phyloP scores from a whole-genome alignment of 202 grass and related monocot species.

The Zoysia matrella region DNA sequence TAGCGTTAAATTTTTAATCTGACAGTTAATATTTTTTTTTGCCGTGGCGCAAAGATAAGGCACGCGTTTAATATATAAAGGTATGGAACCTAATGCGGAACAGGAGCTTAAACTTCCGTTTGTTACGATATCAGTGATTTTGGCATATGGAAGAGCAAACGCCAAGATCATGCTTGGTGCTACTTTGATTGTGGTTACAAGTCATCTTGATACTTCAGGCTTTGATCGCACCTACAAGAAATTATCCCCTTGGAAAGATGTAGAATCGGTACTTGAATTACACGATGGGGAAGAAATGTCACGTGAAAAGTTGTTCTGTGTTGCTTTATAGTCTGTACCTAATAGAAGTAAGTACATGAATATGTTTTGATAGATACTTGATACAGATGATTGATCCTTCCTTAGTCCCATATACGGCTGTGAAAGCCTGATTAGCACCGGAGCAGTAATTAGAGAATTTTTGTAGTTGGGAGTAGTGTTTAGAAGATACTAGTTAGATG shows the following conservation, averaged over 20 bases:
- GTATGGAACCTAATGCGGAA: no score
- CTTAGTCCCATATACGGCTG: slow-evolving; percentile 5
- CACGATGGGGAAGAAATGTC: no score
- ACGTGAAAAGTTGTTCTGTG: no score
- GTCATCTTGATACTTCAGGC: slow-evolving; percentile 6
- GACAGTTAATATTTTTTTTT: no score
- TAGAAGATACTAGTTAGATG: no score
- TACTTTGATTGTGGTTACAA: slow-evolving; percentile 32
- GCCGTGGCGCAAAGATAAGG: no score
- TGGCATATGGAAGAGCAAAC: slow-evolving; percentile 14
- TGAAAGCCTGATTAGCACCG: slow-evolving; percentile 27
- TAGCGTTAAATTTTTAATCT: no score
- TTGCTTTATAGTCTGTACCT: no score
- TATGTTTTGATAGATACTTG: background rate
- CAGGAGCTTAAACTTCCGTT: background rate
- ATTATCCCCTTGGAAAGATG: background rate
- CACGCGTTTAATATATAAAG: no score
- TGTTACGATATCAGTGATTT: background rate
- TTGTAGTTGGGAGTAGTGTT: no score
- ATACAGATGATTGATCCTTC: background rate
- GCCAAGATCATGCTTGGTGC: background rate
- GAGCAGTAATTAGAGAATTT: background rate
- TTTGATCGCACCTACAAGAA: background rate
- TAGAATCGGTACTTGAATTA: no score
- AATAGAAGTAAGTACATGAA: background rate